These are phyloP conservation scores for Brasenia schreberi DNA, from an alignment of 164 flowering plant genomes.

Conservation along the genomic window DNA sequence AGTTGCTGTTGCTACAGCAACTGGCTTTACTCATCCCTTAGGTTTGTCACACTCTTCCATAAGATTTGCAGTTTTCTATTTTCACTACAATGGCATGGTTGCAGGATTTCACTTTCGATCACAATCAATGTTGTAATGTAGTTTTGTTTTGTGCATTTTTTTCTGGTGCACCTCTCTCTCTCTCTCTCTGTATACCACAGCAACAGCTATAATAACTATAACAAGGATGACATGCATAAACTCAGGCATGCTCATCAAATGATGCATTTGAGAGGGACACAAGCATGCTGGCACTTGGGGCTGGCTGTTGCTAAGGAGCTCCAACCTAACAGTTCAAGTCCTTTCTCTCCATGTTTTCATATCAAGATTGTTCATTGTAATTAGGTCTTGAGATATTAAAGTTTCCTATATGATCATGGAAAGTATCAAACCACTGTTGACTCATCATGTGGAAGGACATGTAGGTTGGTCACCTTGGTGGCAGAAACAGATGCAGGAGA, in stretches of 20 bases:
- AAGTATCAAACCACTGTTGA: no score
- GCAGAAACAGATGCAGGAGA: no score
- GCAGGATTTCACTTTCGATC: neutral
- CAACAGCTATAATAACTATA: neutral
- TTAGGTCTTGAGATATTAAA: no score
- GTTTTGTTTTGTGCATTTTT: neutral
- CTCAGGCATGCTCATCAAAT: no score
- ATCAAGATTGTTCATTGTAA: no score
- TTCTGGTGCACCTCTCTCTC: neutral
- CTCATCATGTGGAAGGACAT: no score
- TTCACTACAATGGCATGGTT: neutral
- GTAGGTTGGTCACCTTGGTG: no score
- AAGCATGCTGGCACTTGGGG: neutral
- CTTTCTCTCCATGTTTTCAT: no score
- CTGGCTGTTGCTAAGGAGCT: no score
- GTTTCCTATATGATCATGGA: no score
- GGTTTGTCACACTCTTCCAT: conserved; percentile 26
- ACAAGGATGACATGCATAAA: neutral
- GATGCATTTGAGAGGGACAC: no score
- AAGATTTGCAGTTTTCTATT: neutral
- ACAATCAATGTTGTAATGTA: neutral
- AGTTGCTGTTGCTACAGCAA: conserved; percentile 64
- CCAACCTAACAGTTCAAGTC: no score
- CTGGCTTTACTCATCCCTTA: conserved; percentile 76
- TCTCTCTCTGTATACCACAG: neutral